Evolutionary conservation across 768 basidiomycete genomes (phyloP).

Genomic region (Kwoniella bestiolae): DNA sequence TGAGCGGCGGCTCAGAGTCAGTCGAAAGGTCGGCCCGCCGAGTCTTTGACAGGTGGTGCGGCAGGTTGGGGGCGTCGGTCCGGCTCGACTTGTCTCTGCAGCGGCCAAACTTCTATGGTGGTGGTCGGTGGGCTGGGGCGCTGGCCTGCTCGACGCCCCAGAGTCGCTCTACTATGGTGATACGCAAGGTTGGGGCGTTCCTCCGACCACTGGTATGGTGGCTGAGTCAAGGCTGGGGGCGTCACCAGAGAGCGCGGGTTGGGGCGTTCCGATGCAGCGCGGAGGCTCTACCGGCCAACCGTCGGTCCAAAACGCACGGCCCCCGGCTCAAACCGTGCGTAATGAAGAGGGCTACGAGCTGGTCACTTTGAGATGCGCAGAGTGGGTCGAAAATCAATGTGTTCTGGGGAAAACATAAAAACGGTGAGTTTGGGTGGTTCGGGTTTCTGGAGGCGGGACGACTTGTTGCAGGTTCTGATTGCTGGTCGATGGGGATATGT

Average conservation of each 20-base stretch:
- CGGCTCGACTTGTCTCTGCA: background rate
- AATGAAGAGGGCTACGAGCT: background rate
- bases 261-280: background rate
- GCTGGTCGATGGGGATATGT: background rate
- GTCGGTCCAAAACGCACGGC: background rate
- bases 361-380: background rate
- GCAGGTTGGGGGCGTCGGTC: background rate
- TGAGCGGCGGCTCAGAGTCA: background rate
- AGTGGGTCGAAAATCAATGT: conserved; percentile 3
- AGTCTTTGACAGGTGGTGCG: background rate
- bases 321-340: conserved; percentile 10
- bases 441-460: background rate
- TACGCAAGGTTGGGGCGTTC: background rate
- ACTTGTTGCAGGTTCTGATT: background rate
- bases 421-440: background rate
- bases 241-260: background rate
- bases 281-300: background rate
- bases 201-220: background rate
- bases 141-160: background rate
- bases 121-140: background rate
- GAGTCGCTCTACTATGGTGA: background rate
- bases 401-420: background rate
- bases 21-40: too few relatives aligned
- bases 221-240: conserved; percentile 4
- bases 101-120: background rate